Evolutionary conservation across 2,329 filamentous ascomycete genomes (phyloP), one percentile per base, ranked within the genome.

Genomic region (Colletotrichum zoysiae): DNA sequence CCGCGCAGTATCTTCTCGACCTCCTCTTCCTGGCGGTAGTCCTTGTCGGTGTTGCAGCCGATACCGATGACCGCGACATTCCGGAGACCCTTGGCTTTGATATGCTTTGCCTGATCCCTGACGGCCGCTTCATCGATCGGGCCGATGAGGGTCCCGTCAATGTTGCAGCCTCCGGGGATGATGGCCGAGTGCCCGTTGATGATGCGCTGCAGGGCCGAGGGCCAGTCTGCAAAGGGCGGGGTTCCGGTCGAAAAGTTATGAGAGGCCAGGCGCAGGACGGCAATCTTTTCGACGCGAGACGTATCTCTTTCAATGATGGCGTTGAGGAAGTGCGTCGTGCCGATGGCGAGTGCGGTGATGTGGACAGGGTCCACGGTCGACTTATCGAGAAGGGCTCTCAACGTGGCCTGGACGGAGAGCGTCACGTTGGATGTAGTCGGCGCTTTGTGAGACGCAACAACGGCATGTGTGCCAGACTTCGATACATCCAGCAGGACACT

Each of bases 291-390:
- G 3, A 90, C 78, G 2, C 86, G 82, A 1, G 81, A 76, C 9
- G 80, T 80, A 71, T 90, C 87, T 55, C 84, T 81, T 76, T 89
- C 86, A 1, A 90, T 81, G 3, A 90, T 85, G 11, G 87, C 87
- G 71, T 90, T 90, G 75, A 90, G 83, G 74, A 90, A 90, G 71
- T 90, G 87, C 0, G 88, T 89, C 1, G 85, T 87, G 64, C 86
- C 86, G 73, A 88, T 87, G 2, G 85, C 86, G 18, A 88, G 83
- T 71, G 84, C 85, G 18, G 84, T 82, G 23, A 88, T 80, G 7
- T 82, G 76, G 0, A 77, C 75, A 0, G 82, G 80, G 51, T 76
- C 71, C 7, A 72, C 64, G 18, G 80, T 76, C 1, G 78, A 75
- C 26, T 70, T 63, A 56, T 69, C 64, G 71, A 88, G 81, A 80